Conservation (phyloP, 768 basidiomycete species). For the Lactifluus piperatus region DNA sequence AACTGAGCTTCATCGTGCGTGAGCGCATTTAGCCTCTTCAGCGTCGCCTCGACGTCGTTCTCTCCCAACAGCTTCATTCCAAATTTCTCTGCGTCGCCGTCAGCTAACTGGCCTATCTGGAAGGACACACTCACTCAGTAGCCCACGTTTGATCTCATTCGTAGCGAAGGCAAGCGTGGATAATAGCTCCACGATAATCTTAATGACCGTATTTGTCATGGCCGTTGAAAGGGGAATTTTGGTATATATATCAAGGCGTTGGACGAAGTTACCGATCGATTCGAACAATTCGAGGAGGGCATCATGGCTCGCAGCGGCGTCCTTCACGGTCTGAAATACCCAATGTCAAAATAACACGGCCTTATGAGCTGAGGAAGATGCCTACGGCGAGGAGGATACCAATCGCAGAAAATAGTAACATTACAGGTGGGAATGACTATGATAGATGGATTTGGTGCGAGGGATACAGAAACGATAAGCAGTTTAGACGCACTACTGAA, state of each 20-base stretch:
- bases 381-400: no score
- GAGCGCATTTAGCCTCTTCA: background rate
- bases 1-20: background rate
- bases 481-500: no score
- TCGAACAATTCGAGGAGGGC: background rate
- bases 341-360: no score
- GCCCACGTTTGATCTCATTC: background rate
- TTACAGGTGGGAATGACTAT: no score
- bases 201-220: background rate
- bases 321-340: background rate
- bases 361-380: no score
- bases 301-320: no score
- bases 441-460: no score
- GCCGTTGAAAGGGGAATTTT: background rate
- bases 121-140: background rate
- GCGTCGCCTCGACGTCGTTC: background rate
- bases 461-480: no score
- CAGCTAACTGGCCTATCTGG: background rate
- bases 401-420: no score
- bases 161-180: background rate
- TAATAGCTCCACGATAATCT: slow-evolving; percentile 1
- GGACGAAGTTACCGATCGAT: background rate
- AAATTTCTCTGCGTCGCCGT: background rate
- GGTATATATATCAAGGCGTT: background rate
- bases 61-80: background rate